phyloP scores from a whole-genome alignment of 768 basidiomycete genomes.

The Termitomyces sp. region DNA sequence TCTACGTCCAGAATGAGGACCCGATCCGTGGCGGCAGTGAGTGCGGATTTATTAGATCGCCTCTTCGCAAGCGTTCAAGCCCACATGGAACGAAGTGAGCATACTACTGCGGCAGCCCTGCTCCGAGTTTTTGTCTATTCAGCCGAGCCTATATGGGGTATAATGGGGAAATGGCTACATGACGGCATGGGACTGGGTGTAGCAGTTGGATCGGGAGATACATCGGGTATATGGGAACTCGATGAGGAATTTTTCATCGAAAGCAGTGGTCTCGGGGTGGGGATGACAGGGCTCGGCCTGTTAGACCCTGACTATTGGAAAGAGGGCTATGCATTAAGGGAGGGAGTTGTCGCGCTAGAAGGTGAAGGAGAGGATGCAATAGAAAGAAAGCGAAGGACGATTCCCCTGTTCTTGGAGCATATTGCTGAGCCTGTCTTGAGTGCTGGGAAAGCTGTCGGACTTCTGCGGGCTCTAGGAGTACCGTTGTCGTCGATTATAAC shows the following conservation, averaged over 20 bases:
- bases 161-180: slow-evolving; percentile 66
- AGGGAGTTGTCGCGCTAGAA: slow-evolving; percentile 25
- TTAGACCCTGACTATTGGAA: slow-evolving; percentile 77
- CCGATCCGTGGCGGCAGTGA: slow-evolving; percentile 44
- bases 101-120: slow-evolving; percentile 46
- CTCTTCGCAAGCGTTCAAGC: slow-evolving; percentile 53
- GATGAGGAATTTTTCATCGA: slow-evolving; percentile 83
- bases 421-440: slow-evolving; percentile 54
- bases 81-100: slow-evolving; percentile 54
- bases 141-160: slow-evolving; percentile 69
- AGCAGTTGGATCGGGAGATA: slow-evolving; percentile 23
- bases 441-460: slow-evolving; percentile 73
- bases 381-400: slow-evolving; percentile 22
- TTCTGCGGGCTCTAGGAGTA: slow-evolving; percentile 57
- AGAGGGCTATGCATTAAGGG: slow-evolving; percentile 59
- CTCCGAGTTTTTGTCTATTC: slow-evolving; percentile 56
- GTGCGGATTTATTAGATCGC: slow-evolving; percentile 56
- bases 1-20: slow-evolving; percentile 12
- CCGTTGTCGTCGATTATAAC: slow-evolving; percentile 14
- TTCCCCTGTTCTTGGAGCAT: slow-evolving; percentile 59
- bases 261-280: slow-evolving; percentile 52
- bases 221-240: slow-evolving; percentile 29
- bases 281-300: slow-evolving; percentile 42
- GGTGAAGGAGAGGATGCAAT: slow-evolving; percentile 5
- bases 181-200: slow-evolving; percentile 60